These are phyloP conservation scores for Zizania palustris DNA, from an alignment of 202 grass and related monocot species.

Conservation along the genomic window DNA sequence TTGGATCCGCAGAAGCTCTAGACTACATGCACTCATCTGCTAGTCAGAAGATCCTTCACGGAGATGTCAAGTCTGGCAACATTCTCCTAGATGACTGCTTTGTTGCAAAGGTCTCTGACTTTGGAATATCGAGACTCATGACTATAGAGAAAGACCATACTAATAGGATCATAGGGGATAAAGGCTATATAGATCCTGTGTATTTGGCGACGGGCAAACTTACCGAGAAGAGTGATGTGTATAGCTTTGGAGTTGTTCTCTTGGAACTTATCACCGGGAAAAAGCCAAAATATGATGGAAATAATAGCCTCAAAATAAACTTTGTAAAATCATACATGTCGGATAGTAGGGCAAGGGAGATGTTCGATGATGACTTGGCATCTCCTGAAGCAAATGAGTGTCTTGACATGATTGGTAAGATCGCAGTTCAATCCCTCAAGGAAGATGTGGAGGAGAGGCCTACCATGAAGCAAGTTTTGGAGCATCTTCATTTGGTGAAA, in stretches of 20 bases:
- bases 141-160: neutral
- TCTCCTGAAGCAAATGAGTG: neutral
- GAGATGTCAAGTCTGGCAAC: slow-evolving; percentile 25
- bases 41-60: slow-evolving; percentile 1
- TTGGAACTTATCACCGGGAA: slow-evolving; percentile 11
- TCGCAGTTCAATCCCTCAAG: too few species aligned
- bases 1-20: neutral
- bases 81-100: neutral
- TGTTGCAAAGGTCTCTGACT: slow-evolving; percentile 11
- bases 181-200: slow-evolving; percentile 14
- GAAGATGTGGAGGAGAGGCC: too few species aligned
- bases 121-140: neutral
- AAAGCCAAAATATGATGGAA: neutral
- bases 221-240: slow-evolving; percentile 23
- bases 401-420: too few species aligned
- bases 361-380: neutral
- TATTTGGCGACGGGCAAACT: neutral
- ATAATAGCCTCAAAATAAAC: neutral
- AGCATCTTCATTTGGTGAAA: too few species aligned
- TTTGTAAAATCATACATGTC: neutral
- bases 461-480: too few species aligned
- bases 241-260: slow-evolving; percentile 21
- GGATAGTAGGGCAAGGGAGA: neutral
- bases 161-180: neutral
- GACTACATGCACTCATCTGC: slow-evolving; percentile 1